Evolutionary conservation across 2,329 filamentous ascomycete genomes (phyloP).

Genomic region (Stagonosporopsis rhizophila): DNA sequence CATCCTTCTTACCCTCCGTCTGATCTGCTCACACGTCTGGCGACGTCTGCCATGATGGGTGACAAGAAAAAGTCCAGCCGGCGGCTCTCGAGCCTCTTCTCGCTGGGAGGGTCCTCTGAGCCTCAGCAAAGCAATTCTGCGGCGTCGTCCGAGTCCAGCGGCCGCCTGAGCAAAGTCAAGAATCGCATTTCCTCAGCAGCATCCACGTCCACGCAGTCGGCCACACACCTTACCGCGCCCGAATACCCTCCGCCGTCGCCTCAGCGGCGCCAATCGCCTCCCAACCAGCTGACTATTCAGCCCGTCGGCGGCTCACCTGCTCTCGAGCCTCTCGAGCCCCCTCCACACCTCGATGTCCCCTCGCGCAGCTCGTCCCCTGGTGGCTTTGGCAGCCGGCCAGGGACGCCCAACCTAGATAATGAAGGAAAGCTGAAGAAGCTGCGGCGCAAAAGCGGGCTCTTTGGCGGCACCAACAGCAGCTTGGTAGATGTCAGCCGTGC

Average conservation of each 20-base stretch:
- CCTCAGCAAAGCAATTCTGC: constrained; percentile 25
- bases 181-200: constrained; percentile 42
- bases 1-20: not conserved
- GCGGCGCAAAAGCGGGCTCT: constrained; percentile 46
- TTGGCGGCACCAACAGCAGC: constrained; percentile 37
- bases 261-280: constrained; percentile 23
- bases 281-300: constrained; percentile 35
- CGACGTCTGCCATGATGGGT: constrained; percentile 26
- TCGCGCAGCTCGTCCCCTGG: constrained; percentile 40
- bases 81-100: constrained; percentile 46
- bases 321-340: constrained; percentile 39
- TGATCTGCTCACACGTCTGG: not conserved
- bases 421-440: constrained; percentile 42
- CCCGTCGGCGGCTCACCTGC: constrained; percentile 34
- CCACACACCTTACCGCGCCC: constrained; percentile 36
- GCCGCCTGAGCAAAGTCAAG: constrained; percentile 40
- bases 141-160: constrained; percentile 38
- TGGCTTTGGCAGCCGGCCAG: constrained; percentile 32
- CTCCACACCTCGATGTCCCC: constrained; percentile 34
- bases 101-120: constrained; percentile 29
- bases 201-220: constrained; percentile 13
- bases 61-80: constrained; percentile 44
- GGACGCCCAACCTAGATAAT: constrained; percentile 27
- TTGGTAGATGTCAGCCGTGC: constrained; percentile 24
- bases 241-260: constrained; percentile 39